phyloP scores from a whole-genome alignment of 108 stramenopile genomes.

The Pseudonitzschia pungens region DNA sequence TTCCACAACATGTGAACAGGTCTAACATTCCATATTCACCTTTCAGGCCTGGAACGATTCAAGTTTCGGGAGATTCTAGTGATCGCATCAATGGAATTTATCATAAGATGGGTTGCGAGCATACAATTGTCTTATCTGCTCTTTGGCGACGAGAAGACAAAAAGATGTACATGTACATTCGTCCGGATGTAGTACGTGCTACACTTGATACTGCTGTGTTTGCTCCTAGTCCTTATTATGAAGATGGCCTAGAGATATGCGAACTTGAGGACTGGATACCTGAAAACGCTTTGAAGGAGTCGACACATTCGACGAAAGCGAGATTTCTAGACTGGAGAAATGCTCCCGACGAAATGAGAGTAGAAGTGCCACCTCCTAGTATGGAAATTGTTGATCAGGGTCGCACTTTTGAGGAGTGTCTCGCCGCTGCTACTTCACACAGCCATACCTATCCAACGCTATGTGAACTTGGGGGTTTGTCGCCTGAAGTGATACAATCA shows the following conservation, averaged over 20 bases:
- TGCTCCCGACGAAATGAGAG: slow-evolving; percentile 25
- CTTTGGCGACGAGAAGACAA: slow-evolving; percentile 35
- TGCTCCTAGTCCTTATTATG: slow-evolving; percentile 34
- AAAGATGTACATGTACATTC: slow-evolving; percentile 37
- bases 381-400: slow-evolving; percentile 24
- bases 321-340: slow-evolving; percentile 37
- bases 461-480: slow-evolving; percentile 42
- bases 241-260: slow-evolving; percentile 35
- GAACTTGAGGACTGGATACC: slow-evolving; percentile 44
- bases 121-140: slow-evolving; percentile 36
- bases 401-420: slow-evolving; percentile 32
- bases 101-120: slow-evolving; percentile 35
- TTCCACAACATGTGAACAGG: background rate
- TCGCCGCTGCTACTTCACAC: slow-evolving; percentile 1
- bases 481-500: slow-evolving; percentile 30
- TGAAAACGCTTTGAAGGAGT: slow-evolving; percentile 33
- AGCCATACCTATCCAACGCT: slow-evolving; percentile 25
- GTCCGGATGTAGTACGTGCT: slow-evolving; percentile 41
- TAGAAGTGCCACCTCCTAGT: slow-evolving; percentile 33
- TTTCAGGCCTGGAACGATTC: slow-evolving; percentile 32
- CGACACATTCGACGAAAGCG: slow-evolving; percentile 26
- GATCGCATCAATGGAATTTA: slow-evolving; percentile 39
- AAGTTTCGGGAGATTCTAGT: slow-evolving; percentile 25
- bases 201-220: slow-evolving; percentile 42
- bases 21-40: background rate